These are phyloP conservation scores for Calocybe gangraenosa DNA, from an alignment of 768 basidiomycete genomes.

Conservation along the genomic window DNA sequence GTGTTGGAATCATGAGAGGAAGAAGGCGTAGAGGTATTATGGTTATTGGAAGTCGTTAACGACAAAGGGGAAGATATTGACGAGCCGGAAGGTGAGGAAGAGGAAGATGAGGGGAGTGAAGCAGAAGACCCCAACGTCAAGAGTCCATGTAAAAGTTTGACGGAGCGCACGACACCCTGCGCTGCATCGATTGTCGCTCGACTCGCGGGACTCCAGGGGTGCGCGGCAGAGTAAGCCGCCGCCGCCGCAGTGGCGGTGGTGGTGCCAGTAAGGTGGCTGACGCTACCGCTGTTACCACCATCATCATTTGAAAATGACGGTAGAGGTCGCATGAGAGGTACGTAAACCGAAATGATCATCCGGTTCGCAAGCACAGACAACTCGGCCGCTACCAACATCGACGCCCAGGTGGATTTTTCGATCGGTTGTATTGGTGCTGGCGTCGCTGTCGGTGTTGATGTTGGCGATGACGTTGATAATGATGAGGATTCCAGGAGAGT, in stretches of 20 bases:
- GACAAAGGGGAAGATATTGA: no score
- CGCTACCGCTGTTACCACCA: not conserved
- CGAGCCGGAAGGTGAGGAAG: no score
- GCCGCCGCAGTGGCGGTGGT: no score
- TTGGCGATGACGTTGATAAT: not conserved
- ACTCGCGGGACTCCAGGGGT: conserved; percentile 46
- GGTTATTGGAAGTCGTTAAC: no score
- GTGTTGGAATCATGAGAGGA: no score
- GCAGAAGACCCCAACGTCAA: conserved; percentile 12
- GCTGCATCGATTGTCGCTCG: conserved; percentile 62
- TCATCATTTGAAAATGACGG: not conserved
- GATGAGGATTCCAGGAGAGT: no score
- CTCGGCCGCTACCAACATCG: conserved; percentile 22
- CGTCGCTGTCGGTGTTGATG: no score
- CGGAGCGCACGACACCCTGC: conserved; percentile 55
- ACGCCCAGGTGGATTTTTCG: no score
- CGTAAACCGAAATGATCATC: conserved; percentile 58
- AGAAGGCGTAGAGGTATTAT: no score
- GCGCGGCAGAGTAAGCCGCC: conserved; percentile 13
- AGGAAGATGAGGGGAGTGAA: no score
- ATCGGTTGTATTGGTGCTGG: no score
- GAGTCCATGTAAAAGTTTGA: conserved; percentile 36
- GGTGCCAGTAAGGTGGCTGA: not conserved
- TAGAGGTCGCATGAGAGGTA: conserved; percentile 54
- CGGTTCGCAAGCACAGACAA: conserved; percentile 57